phyloP scores from a whole-genome alignment of 345 rosid genomes.

The Citrus hindsii region DNA sequence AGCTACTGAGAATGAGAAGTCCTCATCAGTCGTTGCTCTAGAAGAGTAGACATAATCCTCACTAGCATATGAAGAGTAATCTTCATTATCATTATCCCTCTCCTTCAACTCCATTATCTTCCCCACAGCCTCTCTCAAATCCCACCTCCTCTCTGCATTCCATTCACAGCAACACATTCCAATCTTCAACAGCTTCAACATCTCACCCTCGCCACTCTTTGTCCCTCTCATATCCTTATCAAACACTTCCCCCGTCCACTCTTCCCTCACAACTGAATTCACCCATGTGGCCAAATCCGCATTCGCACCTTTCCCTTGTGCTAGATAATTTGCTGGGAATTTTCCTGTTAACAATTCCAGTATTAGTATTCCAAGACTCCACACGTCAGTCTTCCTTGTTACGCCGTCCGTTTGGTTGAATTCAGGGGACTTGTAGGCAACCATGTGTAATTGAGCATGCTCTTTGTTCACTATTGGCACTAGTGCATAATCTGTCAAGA shows the following conservation, averaged over 20 bases:
- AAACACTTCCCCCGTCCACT: conserved; percentile 83
- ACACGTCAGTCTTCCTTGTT: conserved; percentile 65
- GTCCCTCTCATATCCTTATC: conserved; percentile 71
- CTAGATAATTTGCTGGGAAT: conserved; percentile 70
- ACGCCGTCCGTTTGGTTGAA: conserved; percentile 43
- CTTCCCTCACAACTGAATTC: conserved; percentile 67
- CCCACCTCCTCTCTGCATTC: conserved; percentile 70
- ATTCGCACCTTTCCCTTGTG: conserved; percentile 51
- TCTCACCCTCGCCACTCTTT: conserved; percentile 61
- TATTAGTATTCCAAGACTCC: conserved; percentile 91
- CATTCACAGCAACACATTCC: conserved; percentile 84
- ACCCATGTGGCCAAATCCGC: conserved; percentile 75
- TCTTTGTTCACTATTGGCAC: conserved; percentile 53
- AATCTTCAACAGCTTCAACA: conserved; percentile 76
- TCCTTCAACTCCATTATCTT: conserved; percentile 58
- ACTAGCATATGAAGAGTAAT: conserved; percentile 52
- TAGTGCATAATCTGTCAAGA: conserved; percentile 60
- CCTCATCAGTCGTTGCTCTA: conserved; percentile 54
- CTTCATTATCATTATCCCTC: conserved; percentile 43
- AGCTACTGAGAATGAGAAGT: conserved; percentile 44
- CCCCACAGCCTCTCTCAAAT: conserved; percentile 51
- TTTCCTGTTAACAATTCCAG: conserved; percentile 77
- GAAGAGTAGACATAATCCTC: conserved; percentile 58
- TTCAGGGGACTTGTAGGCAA: conserved; percentile 81
- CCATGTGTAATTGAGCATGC: conserved; percentile 69